Evolutionary conservation across 768 basidiomycete genomes (phyloP).

Genomic region (Mycena latifolia): DNA sequence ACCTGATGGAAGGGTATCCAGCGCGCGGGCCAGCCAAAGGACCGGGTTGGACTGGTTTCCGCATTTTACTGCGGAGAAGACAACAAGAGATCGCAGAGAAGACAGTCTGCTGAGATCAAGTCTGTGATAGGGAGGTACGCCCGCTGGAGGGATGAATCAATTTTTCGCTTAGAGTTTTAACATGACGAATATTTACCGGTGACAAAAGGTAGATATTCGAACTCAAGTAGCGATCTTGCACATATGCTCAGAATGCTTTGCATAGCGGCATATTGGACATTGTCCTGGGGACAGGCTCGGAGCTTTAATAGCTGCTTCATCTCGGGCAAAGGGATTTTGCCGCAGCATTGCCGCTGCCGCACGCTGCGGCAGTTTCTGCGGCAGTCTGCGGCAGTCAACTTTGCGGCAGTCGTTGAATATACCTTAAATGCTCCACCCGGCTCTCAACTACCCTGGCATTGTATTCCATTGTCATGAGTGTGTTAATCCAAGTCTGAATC

Average conservation of each 20-base stretch:
- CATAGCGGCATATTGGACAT: not conserved
- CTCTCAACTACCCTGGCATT: too few species aligned
- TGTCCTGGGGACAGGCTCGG: not conserved
- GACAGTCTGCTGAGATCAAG: not conserved
- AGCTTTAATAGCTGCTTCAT: not conserved
- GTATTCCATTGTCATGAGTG: too few species aligned
- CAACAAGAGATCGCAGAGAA: not conserved
- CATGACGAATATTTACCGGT: not conserved
- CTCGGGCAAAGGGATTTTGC: too few species aligned
- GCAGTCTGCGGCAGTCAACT: too few species aligned
- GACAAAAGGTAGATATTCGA: constrained; percentile 4
- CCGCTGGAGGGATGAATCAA: not conserved
- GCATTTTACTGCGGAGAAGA: not conserved
- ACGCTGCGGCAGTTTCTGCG: too few species aligned
- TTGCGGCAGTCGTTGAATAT: too few species aligned
- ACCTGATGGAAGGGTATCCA: not conserved
- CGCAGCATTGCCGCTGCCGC: too few species aligned
- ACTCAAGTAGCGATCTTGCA: not conserved
- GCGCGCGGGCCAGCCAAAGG: not conserved
- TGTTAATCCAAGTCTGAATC: too few species aligned
- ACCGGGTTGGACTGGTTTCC: not conserved
- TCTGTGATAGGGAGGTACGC: not conserved
- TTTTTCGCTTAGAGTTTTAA: not conserved
- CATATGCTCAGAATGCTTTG: not conserved
- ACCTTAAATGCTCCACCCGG: too few species aligned